Percentiles rank a stretch among this genome's conserved stretches.
phyloP scores from a whole-genome alignment of 1,139 yeast species.

The Taphrina wiesneri region DNA sequence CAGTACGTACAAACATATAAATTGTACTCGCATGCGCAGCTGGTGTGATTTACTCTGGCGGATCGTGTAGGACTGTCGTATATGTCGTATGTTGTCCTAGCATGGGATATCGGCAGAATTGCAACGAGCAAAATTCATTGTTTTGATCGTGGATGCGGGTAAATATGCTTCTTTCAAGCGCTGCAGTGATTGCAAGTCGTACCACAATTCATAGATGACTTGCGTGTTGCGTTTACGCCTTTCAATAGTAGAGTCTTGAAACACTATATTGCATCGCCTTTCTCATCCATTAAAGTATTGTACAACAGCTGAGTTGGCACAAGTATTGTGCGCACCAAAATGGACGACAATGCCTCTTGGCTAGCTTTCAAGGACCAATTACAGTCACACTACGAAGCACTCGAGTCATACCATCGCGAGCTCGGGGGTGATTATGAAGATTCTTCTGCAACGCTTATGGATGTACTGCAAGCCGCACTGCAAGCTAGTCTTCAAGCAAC shows the following conservation, averaged over 20 bases:
- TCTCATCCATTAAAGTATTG: no score
- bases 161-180: neutral
- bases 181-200: no score
- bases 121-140: neutral
- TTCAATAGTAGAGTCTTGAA: no score
- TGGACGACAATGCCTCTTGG: conserved; percentile 21
- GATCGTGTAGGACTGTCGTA: neutral
- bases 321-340: no score
- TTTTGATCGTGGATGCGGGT: neutral
- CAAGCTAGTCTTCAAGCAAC: conserved; percentile 25
- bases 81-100: neutral
- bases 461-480: conserved; percentile 28
- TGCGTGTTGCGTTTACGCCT: no score
- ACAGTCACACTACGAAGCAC: conserved; percentile 21
- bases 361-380: conserved; percentile 19
- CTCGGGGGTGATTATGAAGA: conserved; percentile 32
- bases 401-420: conserved; percentile 14
- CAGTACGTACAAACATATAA: no score
- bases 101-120: neutral
- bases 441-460: conserved; percentile 22
- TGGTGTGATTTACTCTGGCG: no score
- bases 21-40: no score
- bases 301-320: no score
- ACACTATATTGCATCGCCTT: neutral
- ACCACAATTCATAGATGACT: no score